Base-by-base conservation (phyloP, 2,329 filamentous ascomycete genomes). In the Cordyceps javanica region DNA sequence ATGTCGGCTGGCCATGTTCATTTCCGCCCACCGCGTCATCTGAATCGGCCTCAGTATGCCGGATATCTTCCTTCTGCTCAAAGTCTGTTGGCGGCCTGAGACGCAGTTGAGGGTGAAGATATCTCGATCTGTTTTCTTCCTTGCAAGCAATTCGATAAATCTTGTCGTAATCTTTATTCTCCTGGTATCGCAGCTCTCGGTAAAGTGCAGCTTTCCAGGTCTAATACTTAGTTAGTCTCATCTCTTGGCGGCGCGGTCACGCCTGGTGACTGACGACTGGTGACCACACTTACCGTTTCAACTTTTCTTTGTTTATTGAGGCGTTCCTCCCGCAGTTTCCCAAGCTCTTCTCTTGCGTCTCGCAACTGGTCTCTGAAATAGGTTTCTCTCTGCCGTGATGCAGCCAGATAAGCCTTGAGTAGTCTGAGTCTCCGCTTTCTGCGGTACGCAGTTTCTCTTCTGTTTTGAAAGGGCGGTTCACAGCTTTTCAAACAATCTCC, bases 101-200 rank as follows among this genome's bases (percentile, higher is more conserved):
- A 2, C 14, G 13, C 25, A 55, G 21, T n/a, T 5, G 3, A 26
- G 39, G 52, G 21, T 57, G 42, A 46, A 45, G 2, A 63, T 67
- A 65, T 69, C 72, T 41, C 68, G 19, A 11, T 2, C 51, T 48
- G 19, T 58, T 73, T 30, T 72, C 70, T 57, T 75, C 72, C n/a
- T 60, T 64, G 58, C 68, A 73, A 44, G 64, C 1, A 62, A 52
- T 10, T 45, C 52, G 55, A n/a, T 69, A 71, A 2, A 70, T 60
- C 0, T 28, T 0, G 1, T n/a, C 3, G 39, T 67, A 69, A 2
- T 9, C 13, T 8, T 13, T 3, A 46, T 0, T 14, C 11, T 7
- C 7, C 10, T n/a, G 39, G 21, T 21, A 0, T 3, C 5, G 38
- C 16, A 41, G 10, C 10, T 2, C 7, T 16, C 32, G 26, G 25